These are phyloP conservation scores for Alternaria ventricosa DNA, from an alignment of 2,329 filamentous ascomycete species.

Conservation along the genomic window DNA sequence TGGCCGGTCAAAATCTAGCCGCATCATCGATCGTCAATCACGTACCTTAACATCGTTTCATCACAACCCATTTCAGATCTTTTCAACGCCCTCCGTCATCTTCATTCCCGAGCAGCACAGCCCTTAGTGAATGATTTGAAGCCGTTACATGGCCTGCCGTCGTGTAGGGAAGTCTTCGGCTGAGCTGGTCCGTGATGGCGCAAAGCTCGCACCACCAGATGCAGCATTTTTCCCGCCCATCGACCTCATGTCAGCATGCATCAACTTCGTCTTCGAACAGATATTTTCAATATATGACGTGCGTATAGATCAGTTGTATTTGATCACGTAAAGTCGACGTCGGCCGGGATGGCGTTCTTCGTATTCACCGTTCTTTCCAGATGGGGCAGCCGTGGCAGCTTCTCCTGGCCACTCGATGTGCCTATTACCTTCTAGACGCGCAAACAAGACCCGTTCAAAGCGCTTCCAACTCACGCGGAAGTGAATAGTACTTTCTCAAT, in stretches of 20 bases:
- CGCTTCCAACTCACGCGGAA: not conserved
- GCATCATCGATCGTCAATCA: not conserved
- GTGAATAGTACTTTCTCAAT: not conserved
- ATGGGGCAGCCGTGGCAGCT: not conserved
- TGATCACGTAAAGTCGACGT: not conserved
- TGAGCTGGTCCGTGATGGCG: slow-evolving; percentile 9
- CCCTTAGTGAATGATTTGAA: not conserved
- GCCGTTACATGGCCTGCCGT: not conserved
- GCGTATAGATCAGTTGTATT: not conserved
- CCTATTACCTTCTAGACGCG: not conserved
- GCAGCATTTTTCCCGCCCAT: not conserved
- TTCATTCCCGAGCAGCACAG: not conserved
- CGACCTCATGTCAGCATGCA: not conserved
- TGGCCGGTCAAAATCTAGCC: not conserved
- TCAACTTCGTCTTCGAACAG: not conserved
- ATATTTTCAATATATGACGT: not conserved
- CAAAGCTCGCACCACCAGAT: slow-evolving; percentile 4
- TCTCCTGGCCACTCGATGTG: not conserved
- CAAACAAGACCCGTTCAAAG: not conserved
- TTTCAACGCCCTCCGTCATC: not conserved
- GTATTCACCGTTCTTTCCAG: not conserved
- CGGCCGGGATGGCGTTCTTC: not conserved
- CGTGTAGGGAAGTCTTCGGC: not conserved
- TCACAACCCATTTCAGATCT: not conserved
- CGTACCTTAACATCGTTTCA: slow-evolving; percentile 2